Evolutionary conservation across 2,329 filamentous ascomycete genomes (phyloP).

Genomic region (Beauveria sp.): DNA sequence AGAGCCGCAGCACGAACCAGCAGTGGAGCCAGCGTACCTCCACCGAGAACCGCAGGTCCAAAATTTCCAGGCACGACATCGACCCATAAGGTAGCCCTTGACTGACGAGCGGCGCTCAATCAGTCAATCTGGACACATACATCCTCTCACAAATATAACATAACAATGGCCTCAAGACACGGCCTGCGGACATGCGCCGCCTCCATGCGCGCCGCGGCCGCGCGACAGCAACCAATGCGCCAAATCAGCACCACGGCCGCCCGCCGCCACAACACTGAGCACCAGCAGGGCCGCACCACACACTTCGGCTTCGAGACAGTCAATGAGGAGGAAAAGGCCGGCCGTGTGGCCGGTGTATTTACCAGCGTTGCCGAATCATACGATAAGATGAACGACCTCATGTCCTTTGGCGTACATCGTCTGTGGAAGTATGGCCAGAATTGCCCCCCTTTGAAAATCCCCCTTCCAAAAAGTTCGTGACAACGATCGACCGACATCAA

Average conservation of each 20-base stretch:
- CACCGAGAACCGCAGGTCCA: not conserved
- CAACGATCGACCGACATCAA: not conserved
- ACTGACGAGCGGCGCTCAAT: not conserved
- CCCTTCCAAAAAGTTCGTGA: not conserved
- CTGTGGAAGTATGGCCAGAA: constrained; percentile 65
- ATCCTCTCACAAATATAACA: not conserved
- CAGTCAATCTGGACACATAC: not conserved
- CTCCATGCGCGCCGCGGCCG: constrained; percentile 16
- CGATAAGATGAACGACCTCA: constrained; percentile 98
- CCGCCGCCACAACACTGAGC: constrained; percentile 17
- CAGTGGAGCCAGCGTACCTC: not conserved
- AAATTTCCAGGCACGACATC: constrained; percentile 6
- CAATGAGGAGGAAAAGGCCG: constrained; percentile 66
- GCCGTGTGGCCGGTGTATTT: constrained; percentile 77
- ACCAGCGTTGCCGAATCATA: constrained; percentile 91
- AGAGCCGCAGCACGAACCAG: not conserved
- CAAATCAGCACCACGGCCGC: constrained; percentile 22
- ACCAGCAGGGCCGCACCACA: constrained; percentile 50
- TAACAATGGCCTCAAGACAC: constrained; percentile 15
- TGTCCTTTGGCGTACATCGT: constrained; percentile 95
- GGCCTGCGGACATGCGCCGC: constrained; percentile 22
- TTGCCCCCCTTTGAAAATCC: not conserved
- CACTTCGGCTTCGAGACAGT: constrained; percentile 90
- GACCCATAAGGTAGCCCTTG: not conserved
- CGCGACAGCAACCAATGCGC: constrained; percentile 13